Conservation (phyloP, 1,284 basidiomycete species). For the Cutaneotrichosporon curvatum region DNA sequence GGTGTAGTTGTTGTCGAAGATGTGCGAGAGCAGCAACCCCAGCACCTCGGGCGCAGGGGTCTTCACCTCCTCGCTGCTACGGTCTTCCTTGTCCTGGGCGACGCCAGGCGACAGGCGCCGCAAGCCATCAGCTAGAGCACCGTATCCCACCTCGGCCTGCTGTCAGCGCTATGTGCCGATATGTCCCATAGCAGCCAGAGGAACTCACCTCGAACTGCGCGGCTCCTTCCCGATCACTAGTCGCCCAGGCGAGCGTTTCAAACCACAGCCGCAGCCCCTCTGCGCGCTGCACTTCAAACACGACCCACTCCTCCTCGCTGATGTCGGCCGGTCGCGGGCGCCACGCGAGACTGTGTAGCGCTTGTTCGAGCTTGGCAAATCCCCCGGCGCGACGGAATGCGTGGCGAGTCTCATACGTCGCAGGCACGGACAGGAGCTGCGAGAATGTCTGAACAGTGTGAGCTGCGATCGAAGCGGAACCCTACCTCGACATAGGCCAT, state of each 20-base stretch:
- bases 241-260: slow-evolving; percentile 34
- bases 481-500: slow-evolving; percentile 41
- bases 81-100: not conserved
- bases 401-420: slow-evolving; percentile 15
- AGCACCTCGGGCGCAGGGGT: slow-evolving; percentile 15
- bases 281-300: slow-evolving; percentile 36
- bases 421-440: slow-evolving; percentile 27
- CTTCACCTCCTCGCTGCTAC: too few relatives aligned
- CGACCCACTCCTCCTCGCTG: slow-evolving; percentile 30
- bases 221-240: slow-evolving; percentile 26
- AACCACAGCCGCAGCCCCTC: slow-evolving; percentile 36
- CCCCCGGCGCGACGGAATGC: slow-evolving; percentile 32
- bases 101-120: too few relatives aligned
- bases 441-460: slow-evolving; percentile 40
- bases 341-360: slow-evolving; percentile 24
- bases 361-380: slow-evolving; percentile 22
- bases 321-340: slow-evolving; percentile 8
- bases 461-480: not conserved
- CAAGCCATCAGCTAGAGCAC: too few relatives aligned
- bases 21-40: slow-evolving; percentile 33
- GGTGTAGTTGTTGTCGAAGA: slow-evolving; percentile 38
- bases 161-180: not conserved
- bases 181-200: too few relatives aligned
- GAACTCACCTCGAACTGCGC: slow-evolving; percentile 26
- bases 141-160: slow-evolving; percentile 29